A percentile compares a stretch with the other conserved stretches of the same genome.
Conservation (phyloP, 2,329 filamentous ascomycete species). For the Talaromyces albobiverticillius region DNA sequence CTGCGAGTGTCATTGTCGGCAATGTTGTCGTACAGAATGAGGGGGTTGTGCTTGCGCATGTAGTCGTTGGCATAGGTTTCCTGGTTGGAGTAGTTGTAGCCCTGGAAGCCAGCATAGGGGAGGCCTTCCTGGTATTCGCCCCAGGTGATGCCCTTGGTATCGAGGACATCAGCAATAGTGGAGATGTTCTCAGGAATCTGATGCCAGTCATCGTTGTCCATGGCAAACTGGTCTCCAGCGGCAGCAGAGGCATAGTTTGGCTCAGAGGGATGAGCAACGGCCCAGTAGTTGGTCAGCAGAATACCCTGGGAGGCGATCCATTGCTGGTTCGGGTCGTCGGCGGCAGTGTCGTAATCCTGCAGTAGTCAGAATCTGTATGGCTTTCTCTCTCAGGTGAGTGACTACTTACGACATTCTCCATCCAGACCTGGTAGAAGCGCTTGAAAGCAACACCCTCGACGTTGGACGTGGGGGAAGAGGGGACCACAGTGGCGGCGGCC, state of each 20-base stretch:
- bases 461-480: conserved; percentile 60
- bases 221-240: conserved; percentile 70
- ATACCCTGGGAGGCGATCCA: conserved; percentile 52
- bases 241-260: conserved; percentile 71
- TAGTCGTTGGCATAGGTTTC: conserved; percentile 68
- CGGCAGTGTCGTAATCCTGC: conserved; percentile 61
- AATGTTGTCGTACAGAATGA: conserved; percentile 64
- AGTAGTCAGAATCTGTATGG: conserved; percentile 36
- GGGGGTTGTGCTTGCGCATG: conserved; percentile 76
- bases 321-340: conserved; percentile 50
- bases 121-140: conserved; percentile 74
- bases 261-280: conserved; percentile 69
- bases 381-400: conserved; percentile 16
- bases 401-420: conserved; percentile 66
- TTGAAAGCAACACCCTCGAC: conserved; percentile 72
- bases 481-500: conserved; percentile 56
- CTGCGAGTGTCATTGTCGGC: conserved; percentile 59
- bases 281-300: conserved; percentile 58
- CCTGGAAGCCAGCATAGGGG: conserved; percentile 72
- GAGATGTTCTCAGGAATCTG: conserved; percentile 60
- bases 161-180: conserved; percentile 66
- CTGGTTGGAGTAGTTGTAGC: conserved; percentile 62
- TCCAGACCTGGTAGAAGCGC: conserved; percentile 69
- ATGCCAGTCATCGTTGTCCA: conserved; percentile 65
- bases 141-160: conserved; percentile 64